Conservation (phyloP, 805 yeast species). For the Schwanniomyces yamadae region DNA sequence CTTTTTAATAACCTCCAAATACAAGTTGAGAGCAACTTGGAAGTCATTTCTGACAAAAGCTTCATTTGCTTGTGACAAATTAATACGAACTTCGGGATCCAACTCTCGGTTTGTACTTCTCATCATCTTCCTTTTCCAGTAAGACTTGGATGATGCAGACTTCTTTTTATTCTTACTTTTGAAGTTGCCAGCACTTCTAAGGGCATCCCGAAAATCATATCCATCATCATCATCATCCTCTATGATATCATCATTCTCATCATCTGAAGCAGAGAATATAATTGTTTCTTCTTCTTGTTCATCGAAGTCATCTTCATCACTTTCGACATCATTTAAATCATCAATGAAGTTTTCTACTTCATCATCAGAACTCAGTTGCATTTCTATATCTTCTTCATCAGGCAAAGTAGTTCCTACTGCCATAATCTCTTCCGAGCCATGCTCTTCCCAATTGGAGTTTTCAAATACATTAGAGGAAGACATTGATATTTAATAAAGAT, state of each 20-base stretch:
- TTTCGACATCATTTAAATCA: constrained; percentile 6
- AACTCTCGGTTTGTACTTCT: constrained; percentile 41
- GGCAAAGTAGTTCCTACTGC: constrained; percentile 1
- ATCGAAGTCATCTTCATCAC: constrained; percentile 16
- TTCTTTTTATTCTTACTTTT: constrained; percentile 43
- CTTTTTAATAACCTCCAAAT: constrained; percentile 67
- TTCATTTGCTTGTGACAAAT: constrained; percentile 73
- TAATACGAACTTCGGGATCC: constrained; percentile 69
- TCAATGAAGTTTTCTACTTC: constrained; percentile 9
- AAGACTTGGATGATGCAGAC: constrained; percentile 33
- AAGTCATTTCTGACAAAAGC: constrained; percentile 69
- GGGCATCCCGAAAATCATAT: constrained; percentile 56
- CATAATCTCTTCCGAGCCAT: constrained; percentile 2
- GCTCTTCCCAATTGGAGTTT: constrained; percentile 12
- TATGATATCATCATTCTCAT: constrained; percentile 27
- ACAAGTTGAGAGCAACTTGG: constrained; percentile 57
- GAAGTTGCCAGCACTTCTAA: constrained; percentile 68
- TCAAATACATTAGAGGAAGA: constrained; percentile 21
- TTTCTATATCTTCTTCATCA: constrained; percentile 9
- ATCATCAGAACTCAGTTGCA: constrained; percentile 10
- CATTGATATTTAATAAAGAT: constrained; percentile 10
- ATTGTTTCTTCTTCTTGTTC: constrained; percentile 16
- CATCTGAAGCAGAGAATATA: constrained; percentile 22
- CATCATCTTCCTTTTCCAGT: constrained; percentile 38
- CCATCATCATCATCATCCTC: constrained; percentile 44